Evolutionary conservation across 1,284 basidiomycete species (phyloP), one percentile per base, ranked within the genome.

Genomic region (Trichosporon coremiiforme): DNA sequence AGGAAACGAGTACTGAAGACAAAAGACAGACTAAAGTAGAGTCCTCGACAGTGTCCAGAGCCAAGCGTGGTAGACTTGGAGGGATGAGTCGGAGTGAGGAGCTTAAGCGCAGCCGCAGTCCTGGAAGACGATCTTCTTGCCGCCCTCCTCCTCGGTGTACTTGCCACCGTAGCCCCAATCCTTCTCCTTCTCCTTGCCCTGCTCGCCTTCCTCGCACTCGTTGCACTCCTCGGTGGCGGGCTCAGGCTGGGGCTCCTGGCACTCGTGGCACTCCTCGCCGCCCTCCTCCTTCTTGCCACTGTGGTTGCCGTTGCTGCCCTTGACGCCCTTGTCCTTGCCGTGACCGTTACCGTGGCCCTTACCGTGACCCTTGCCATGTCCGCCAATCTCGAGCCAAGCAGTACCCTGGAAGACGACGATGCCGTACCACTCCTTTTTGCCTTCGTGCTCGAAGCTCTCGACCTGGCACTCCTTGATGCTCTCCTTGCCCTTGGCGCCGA

Each of bases 111-210:
- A 53, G 10, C 20, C 50, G 20, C 50, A 53, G 22, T 17, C 15
- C 50, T 53, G 50, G 50, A 53, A 53, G 50, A 53, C 50, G 20
- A 53, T 53, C 50, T 20, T 53, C 50, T 53, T 53, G 20, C 50
- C 50, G 50, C 50, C 50, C 50, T 53, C 50, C 50, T 53, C 5
- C 50, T 53, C 50, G 22, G 50, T 53, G 50, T 53, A 53, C 50
- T 53, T 20, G 50, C 50, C 50, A 20, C 50, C 20, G 22, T 53
- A 53, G 50, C 20, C 50, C 50, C 50, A 53, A 20, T 53, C 50
- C 50, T 53, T 53, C 20, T 25, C 50, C 50, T 53, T 20, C 20
- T 53, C 22, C 50, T 53, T 20, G 50, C 20, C 50, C 17, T 17
- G 4, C 50, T 53, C 12, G 50, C 22, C 41, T 15, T 45, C 17